A percentile compares a stretch with the other conserved stretches of the same genome.
phyloP scores from a whole-genome alignment of 2,329 filamentous ascomycete genomes.

The Ascochyta pisi region DNA sequence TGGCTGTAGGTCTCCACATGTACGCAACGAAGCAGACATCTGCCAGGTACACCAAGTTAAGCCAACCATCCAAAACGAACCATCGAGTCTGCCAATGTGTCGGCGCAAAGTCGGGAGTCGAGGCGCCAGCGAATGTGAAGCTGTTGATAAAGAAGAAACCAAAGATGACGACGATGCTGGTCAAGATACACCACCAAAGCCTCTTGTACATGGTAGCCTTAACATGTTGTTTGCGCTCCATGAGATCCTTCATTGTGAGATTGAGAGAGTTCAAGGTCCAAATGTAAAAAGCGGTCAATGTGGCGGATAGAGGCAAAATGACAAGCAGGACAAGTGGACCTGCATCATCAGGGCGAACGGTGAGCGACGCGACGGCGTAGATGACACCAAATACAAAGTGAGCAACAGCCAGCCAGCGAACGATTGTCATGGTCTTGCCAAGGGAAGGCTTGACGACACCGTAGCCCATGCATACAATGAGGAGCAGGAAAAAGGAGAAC shows the following conservation, averaged over 20 bases:
- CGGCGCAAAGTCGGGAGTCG: conserved; percentile 88
- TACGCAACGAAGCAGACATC: conserved; percentile 95
- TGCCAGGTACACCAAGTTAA: conserved; percentile 93
- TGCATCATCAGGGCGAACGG: conserved; percentile 86
- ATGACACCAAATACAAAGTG: conserved; percentile 96
- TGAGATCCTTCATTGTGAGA: conserved; percentile 93
- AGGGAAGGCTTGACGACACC: conserved; percentile 94
- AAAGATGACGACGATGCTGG: conserved; percentile 93
- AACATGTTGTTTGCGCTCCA: conserved; percentile 88
- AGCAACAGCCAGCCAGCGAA: conserved; percentile 85
- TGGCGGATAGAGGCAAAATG: conserved; percentile 88
- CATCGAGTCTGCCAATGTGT: conserved; percentile 97
- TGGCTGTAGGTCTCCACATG: conserved; percentile 93
- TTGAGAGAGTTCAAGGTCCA: conserved; percentile 98
- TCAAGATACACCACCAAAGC: conserved; percentile 96
- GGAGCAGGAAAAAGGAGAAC: conserved; percentile 95
- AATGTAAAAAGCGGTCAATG: conserved; percentile 95
- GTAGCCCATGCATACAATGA: conserved; percentile 99
- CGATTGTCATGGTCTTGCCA: conserved; percentile 91
- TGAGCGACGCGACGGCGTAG: conserved; percentile 87
- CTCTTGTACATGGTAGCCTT: conserved; percentile 98
- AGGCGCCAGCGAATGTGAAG: conserved; percentile 86
- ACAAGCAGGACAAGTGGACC: conserved; percentile 91
- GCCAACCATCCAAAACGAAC: conserved; percentile 97
- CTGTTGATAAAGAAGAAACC: conserved; percentile 99